Evolutionary conservation across 106 monocot genomes (phyloP).

Genomic region (Phalaenopsis equestris): DNA sequence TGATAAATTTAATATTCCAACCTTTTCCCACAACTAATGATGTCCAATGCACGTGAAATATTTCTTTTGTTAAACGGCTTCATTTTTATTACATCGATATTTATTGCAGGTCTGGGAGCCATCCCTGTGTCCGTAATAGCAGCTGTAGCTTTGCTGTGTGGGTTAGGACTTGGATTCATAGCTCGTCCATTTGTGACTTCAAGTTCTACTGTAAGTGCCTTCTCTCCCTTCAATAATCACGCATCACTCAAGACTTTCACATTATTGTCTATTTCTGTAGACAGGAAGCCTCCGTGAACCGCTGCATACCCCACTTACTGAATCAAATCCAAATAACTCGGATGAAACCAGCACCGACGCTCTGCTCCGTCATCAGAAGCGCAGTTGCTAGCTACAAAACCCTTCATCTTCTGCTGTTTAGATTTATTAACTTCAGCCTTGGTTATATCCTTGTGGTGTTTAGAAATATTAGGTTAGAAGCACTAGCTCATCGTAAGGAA

Average conservation of each 20-base stretch:
- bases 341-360: constrained; percentile 32
- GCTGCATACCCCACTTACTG: constrained; percentile 10
- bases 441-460: constrained; percentile 21
- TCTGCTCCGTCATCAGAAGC: constrained; percentile 57
- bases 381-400: constrained; percentile 41
- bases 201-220: constrained; percentile 26
- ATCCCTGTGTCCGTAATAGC: constrained; percentile 31
- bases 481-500: constrained; percentile 6
- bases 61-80: no score
- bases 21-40: no score
- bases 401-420: constrained; percentile 7
- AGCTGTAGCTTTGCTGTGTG: constrained; percentile 25
- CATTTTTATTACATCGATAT: background rate
- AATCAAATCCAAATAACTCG: constrained; percentile 34
- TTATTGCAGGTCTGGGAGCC: constrained; percentile 24
- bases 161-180: constrained; percentile 35
- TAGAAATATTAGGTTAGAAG: constrained; percentile 22
- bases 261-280: constrained; percentile 22
- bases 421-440: constrained; percentile 17
- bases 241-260: background rate
- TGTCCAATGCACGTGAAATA: no score
- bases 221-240: background rate
- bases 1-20: no score
- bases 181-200: constrained; percentile 28
- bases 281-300: constrained; percentile 43